Percentiles rank a stretch among this genome's conserved stretches.
phyloP scores from a whole-genome alignment of 225 moss, liverwort and hornwort species.

The Thuidium tamariscinum region DNA sequence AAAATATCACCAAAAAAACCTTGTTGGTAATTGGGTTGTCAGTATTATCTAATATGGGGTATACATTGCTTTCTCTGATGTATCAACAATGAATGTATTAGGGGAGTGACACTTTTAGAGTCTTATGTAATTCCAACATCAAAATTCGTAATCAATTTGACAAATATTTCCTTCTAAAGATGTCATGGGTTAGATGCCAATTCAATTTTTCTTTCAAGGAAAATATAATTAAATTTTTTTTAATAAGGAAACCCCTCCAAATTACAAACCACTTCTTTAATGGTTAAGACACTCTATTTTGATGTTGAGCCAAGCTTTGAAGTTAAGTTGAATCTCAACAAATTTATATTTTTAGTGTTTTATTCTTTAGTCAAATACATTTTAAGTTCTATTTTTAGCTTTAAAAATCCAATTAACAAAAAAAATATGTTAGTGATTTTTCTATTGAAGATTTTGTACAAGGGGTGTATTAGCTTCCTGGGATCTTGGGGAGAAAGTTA shows the following conservation, averaged over 20 bases:
- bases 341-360: not conserved
- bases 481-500: not conserved
- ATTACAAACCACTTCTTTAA: not conserved
- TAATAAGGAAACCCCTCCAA: rapidly evolving
- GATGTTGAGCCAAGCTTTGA: not conserved
- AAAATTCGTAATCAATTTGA: not conserved
- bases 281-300: not conserved
- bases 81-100: rapidly evolving
- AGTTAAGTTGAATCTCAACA: not conserved
- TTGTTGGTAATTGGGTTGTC: not conserved
- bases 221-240: too few species aligned
- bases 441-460: not conserved
- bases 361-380: rapidly evolving
- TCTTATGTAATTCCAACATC: not conserved
- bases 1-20: not conserved
- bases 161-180: rapidly evolving
- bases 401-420: not conserved
- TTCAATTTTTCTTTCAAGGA: not conserved
- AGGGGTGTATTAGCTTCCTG: not conserved
- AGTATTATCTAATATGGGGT: not conserved
- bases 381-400: not conserved
- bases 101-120: rapidly evolving
- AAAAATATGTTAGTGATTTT: not conserved
- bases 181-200: rapidly evolving
- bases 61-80: not conserved